Evolutionary conservation across 305 asterid genomes (phyloP), one percentile per base, ranked within the genome.

Genomic region (Fraxinus nigra): DNA sequence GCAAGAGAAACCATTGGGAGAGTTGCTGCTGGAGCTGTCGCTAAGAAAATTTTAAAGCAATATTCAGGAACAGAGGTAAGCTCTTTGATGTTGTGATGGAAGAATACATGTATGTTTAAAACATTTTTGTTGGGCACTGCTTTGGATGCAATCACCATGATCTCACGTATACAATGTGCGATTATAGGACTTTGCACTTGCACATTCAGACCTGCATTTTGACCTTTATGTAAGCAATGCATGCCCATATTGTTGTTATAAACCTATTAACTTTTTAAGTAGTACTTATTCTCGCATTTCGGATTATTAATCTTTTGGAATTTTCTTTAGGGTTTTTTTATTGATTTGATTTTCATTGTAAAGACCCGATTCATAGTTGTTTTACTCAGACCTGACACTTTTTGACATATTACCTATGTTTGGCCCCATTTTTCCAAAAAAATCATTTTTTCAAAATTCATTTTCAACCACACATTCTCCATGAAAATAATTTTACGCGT

Each of bases 1-100:
- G 99, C 99, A 72, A 90, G 99, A 88, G 99, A 96, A 92, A 96
- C 99, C 79, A 93, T 96, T 30, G 99, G 98, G 63, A 94, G 99
- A 86, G 99, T 96, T 90, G 97, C 97, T 59, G 97, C 98, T 67
- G 99, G 99, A 90, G 99, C 98, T 81, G 90, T 96, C 63, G 99
- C 99, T 59, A 96, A 93, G 94, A 94, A 96, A 87, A 93, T 96
- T 87, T 87, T 96, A 74, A 91, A 91, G 86, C 88, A 82, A 81
- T 88, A 87, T 82, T 90, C 96, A 10, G 96, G 94, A 81, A 89
- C 94, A 46, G 98, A 96, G 91, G 99, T 94, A 83, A 81, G 93
- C 78, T 79, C 79, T 78, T 67, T 30, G 14, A 69, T 54, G 82
- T 75, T 20, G 9, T 34, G 78, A 79, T 33, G 65, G 30, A 14